Percentiles rank a stretch among this genome's conserved stretches.
These are phyloP conservation scores for Cercospora sesami DNA, from an alignment of 2,329 filamentous ascomycete genomes.

Conservation along the genomic window DNA sequence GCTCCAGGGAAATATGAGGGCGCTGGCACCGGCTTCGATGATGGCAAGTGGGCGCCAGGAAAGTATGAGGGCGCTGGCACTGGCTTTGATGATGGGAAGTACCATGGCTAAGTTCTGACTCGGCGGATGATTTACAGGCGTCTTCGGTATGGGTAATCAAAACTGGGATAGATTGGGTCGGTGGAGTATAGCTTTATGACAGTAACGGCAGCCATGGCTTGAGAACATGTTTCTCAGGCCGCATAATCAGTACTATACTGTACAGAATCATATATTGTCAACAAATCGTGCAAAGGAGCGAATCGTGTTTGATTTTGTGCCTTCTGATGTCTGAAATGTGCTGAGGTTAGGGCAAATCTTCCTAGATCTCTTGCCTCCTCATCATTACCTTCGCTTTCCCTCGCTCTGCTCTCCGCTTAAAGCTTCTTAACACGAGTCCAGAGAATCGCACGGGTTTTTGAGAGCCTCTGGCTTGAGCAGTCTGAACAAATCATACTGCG, in stretches of 20 bases:
- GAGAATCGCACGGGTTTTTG: constrained; percentile 26
- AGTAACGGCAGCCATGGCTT: background rate
- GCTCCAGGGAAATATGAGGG: background rate
- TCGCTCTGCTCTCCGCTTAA: background rate
- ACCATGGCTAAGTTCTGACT: background rate
- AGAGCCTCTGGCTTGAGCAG: constrained; percentile 23
- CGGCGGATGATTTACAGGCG: background rate
- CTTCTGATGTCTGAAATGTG: background rate
- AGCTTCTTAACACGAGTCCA: constrained; percentile 20
- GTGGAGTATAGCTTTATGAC: background rate
- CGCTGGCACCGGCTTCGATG: background rate
- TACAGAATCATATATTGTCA: background rate
- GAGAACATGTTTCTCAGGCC: background rate
- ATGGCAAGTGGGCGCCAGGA: constrained; percentile 4
- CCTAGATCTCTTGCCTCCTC: background rate
- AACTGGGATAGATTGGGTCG: background rate
- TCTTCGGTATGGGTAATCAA: background rate
- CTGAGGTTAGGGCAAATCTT: background rate
- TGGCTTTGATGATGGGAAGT: background rate
- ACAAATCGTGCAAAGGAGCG: background rate
- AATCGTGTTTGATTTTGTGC: background rate
- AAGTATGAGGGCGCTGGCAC: background rate
- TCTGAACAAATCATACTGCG: constrained; percentile 22
- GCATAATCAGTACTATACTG: background rate
- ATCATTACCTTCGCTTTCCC: background rate